Base-by-base conservation (phyloP, 1,139 yeast genomes). In the Suhomyces kunorum region DNA sequence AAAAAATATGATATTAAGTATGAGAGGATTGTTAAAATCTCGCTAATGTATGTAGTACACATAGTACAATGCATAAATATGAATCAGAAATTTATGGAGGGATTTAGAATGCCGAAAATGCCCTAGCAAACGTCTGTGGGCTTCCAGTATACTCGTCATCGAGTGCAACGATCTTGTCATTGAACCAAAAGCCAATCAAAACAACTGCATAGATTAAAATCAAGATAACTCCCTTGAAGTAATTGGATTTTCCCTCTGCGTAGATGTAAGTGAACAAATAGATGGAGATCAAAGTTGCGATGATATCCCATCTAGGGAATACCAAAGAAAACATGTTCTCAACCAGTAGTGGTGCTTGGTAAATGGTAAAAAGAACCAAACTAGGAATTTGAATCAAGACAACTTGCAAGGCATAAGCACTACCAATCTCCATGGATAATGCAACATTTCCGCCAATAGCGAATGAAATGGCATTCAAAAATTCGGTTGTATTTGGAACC, bases 361-460 rank as follows among this genome's bases (percentile, higher is more conserved):
- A 71, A 25, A 87, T 77, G 1, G 96, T 85, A 56, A 79, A 89
- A 12, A 90, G 61, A 4, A 89, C 95, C 55, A 92, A 74, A 5
- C 95, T 83, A 0, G 99, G 99, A 34, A 92, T 87, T 61, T 92
- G 99, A 48, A 92, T 74, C 41, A 92, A 70, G 49, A 96, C 94
- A n/a, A 92, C 99, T 61, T 92, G 99, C 46, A 92, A 71, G 0
- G 96, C 98, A 59, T 92, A 92, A 0, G 98, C 98, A 50, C 95
- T 84, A 48, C 99, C 98, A 61, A 92, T 92, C 61, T 92, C 99
- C 96, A 92, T 87, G 2, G 94, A 85, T 36, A 92, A 71, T 0
- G 98, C 96, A 43, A 94, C 96, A 51, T 92, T 92, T 2, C 98
- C 99, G 50, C 94, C 81, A 54, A 88, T 80, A 0, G 99, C 98